A percentile compares a stretch with the other conserved stretches of the same genome.
Conservation (phyloP, 805 yeast genomes). For the Candida chauliodis region DNA sequence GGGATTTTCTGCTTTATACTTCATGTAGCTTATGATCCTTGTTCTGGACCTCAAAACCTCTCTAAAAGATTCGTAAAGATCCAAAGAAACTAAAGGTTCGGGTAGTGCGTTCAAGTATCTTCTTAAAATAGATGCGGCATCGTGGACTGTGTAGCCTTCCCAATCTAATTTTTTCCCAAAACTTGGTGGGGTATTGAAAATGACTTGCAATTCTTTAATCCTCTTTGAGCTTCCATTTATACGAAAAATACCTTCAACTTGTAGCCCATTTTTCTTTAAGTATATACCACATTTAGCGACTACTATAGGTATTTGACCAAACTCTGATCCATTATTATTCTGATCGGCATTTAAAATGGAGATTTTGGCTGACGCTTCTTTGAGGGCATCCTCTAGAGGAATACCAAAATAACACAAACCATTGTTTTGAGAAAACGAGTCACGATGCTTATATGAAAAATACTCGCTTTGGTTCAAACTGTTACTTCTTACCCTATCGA, state of each 20-base stretch:
- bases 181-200: conserved; percentile 83
- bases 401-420: conserved; percentile 68
- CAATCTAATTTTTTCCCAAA: conserved; percentile 85
- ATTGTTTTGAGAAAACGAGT: conserved; percentile 45
- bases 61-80: conserved; percentile 72
- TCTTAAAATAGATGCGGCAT: conserved; percentile 87
- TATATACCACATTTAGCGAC: conserved; percentile 95
- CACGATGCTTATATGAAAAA: conserved; percentile 41
- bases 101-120: conserved; percentile 84
- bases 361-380: conserved; percentile 74
- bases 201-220: conserved; percentile 76
- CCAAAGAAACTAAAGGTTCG: conserved; percentile 85
- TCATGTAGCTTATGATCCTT: conserved; percentile 62
- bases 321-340: conserved; percentile 48
- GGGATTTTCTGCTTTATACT: conserved; percentile 50
- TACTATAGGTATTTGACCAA: conserved; percentile 86
- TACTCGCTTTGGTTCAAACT: conserved; percentile 26
- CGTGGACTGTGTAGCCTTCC: conserved; percentile 95
- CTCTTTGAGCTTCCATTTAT: conserved; percentile 90
- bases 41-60: conserved; percentile 66
- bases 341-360: conserved; percentile 51
- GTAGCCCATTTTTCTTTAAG: conserved; percentile 71
- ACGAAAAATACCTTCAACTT: conserved; percentile 87
- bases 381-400: conserved; percentile 64
- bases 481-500: conserved; percentile 34